A percentile compares a stretch with the other conserved stretches of the same genome.
Evolutionary conservation across 2,329 filamentous ascomycete genomes (phyloP).

Genomic region (Calonectria hawksworthii): DNA sequence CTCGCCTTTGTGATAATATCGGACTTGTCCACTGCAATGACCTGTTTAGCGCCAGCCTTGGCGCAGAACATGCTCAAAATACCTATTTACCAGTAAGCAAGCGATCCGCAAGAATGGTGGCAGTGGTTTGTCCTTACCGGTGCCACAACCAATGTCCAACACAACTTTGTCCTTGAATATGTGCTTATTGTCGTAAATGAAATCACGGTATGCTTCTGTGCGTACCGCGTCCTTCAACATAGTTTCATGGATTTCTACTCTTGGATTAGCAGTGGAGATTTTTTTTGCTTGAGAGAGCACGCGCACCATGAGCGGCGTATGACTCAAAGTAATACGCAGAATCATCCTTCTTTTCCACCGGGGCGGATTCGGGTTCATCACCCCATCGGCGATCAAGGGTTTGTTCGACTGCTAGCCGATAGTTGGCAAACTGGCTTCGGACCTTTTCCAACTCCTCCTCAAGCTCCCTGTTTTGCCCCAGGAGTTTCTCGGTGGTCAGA

Average conservation of each 20-base stretch:
- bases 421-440: slow-evolving; percentile 74
- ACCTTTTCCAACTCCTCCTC: slow-evolving; percentile 73
- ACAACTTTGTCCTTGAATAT: slow-evolving; percentile 89
- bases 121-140: slow-evolving; percentile 59
- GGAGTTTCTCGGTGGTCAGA: slow-evolving; percentile 51
- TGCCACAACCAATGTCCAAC: slow-evolving; percentile 91
- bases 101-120: not conserved
- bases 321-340: slow-evolving; percentile 71
- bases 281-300: not conserved
- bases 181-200: slow-evolving; percentile 92
- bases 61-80: slow-evolving; percentile 97
- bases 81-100: slow-evolving; percentile 57
- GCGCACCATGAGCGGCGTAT: slow-evolving; percentile 71
- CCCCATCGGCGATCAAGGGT: slow-evolving; percentile 77
- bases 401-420: slow-evolving; percentile 74
- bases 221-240: slow-evolving; percentile 94
- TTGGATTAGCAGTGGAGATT: slow-evolving; percentile 7
- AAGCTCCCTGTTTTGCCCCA: slow-evolving; percentile 67
- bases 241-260: slow-evolving; percentile 87
- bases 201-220: slow-evolving; percentile 93
- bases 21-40: slow-evolving; percentile 93
- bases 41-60: slow-evolving; percentile 86
- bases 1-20: slow-evolving; percentile 89
- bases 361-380: slow-evolving; percentile 62
- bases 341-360: slow-evolving; percentile 49